These are phyloP conservation scores for Sugiyamaella grinbergsii DNA, from an alignment of 1,139 yeast genomes.

Conservation along the genomic window DNA sequence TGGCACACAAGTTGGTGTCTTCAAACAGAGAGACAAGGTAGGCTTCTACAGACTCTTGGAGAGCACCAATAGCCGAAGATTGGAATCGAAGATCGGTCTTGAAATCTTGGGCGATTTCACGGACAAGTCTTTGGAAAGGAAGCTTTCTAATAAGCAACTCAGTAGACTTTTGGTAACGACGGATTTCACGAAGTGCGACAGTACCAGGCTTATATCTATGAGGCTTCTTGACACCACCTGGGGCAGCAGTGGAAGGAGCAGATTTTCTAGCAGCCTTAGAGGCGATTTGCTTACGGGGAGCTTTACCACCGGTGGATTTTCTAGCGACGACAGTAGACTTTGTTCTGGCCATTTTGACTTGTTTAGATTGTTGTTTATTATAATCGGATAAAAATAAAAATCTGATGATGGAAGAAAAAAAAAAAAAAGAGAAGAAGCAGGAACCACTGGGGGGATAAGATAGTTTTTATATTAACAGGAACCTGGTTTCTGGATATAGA, in stretches of 20 bases:
- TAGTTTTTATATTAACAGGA: constrained; percentile 14
- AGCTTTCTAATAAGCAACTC: constrained; percentile 96
- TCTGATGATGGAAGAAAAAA: constrained; percentile 26
- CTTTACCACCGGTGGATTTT: constrained; percentile 99
- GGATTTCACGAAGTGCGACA: constrained; percentile 98
- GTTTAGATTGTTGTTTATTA: constrained; percentile 3
- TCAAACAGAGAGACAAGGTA: constrained; percentile 87
- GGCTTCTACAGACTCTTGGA: constrained; percentile 98
- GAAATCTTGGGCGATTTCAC: constrained; percentile 98
- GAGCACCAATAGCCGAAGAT: constrained; percentile 98
- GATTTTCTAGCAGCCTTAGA: constrained; percentile 99
- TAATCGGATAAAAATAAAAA: constrained; percentile 13
- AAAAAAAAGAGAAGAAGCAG: constrained; percentile 28
- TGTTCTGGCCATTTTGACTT: constrained; percentile 85
- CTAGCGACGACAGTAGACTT: constrained; percentile 86
- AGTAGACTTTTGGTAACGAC: constrained; percentile 98
- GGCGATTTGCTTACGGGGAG: constrained; percentile 99
- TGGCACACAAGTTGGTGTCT: constrained; percentile 98
- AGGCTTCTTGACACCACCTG: constrained; percentile 99
- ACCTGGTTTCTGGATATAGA: constrained; percentile 6
- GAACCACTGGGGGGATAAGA: constrained; percentile 18
- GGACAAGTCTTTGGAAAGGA: constrained; percentile 98
- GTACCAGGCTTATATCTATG: constrained; percentile 99
- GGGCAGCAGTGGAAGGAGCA: constrained; percentile 59
- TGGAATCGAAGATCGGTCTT: constrained; percentile 98